Base-by-base conservation (phyloP, 768 basidiomycete genomes). In the Kwoniella shandongensis region DNA sequence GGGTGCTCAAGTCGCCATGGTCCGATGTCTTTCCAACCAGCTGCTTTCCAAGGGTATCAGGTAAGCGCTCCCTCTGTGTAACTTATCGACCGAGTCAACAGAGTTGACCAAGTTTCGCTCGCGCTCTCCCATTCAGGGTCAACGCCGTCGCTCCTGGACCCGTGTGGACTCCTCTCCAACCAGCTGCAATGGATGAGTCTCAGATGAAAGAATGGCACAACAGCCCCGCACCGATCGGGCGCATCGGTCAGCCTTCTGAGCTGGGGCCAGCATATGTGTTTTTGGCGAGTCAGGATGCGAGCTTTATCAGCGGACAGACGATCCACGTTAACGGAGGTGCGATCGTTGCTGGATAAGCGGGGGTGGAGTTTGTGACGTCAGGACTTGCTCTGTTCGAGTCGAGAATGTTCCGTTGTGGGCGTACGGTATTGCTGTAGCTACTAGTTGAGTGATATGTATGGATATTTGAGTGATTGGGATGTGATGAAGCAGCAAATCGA, bases 231-330 rank as follows among this genome's bases (percentile, higher is more conserved):
- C 73, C 72, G 3, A 75, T 77, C 58, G 83, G 81, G 32, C 78
- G 79, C 22, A 81, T 79, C 15, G 81, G 79, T 7, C 82, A 83
- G 65, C 83, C 82, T 11, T 80, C 80, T 18, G 83, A 85, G 68
- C 74, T 81, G 10, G 83, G 79, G 1, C 82, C 81, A 0, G 76
- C 79, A 2, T 84, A 82, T 60, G 81, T 84, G 26, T 83, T 83
- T 75, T 77, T 85, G n/a, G 83, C 82, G 1, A 65, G 59, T 35
- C 35, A 55, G 29, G 75, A 76, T 54, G 73, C 64, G 1, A 68
- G 65, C 32, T 78, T 76, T 59, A 72, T 78, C 62, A 62, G 62
- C 17, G 77, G 75, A 4, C 74, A 76, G 40, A 59, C 59, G 26
- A 76, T 77, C 59, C 74, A 77, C 57, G 70, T 75, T 42, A 77